Percentiles rank a stretch among this genome's conserved stretches.
Conservation (phyloP, 768 basidiomycete genomes). For the Boletales sp. region DNA sequence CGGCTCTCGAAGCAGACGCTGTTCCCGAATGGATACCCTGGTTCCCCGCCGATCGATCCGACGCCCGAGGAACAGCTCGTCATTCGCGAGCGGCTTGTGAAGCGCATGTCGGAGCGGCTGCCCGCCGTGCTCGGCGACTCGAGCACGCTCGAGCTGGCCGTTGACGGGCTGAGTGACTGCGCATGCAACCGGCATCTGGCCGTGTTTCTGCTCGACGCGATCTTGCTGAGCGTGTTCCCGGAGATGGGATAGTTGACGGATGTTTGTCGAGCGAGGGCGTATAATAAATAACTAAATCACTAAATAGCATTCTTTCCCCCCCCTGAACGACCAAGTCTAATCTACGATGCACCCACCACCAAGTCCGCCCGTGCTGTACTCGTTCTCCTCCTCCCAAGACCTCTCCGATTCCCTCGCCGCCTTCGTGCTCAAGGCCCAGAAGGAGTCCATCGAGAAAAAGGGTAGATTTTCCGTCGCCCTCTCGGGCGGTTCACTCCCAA, state of each 20-base stretch:
- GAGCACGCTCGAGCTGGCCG: conserved; percentile 45
- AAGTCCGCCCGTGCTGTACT: conserved; percentile 63
- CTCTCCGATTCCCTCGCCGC: conserved; percentile 68
- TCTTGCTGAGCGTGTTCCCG: conserved; percentile 73
- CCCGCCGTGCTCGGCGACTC: conserved; percentile 51
- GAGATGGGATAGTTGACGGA: conserved; percentile 46
- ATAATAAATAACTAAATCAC: background rate
- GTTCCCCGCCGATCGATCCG: conserved; percentile 67
- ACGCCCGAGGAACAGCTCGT: conserved; percentile 69
- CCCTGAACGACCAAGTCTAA: conserved; percentile 16
- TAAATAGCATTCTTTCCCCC: background rate
- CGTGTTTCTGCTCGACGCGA: conserved; percentile 67
- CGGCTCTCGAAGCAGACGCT: conserved; percentile 63
- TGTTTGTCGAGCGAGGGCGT: conserved; percentile 25
- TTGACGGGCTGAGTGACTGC: conserved; percentile 59
- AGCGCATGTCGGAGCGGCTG: conserved; percentile 37
- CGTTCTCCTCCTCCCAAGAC: conserved; percentile 54
- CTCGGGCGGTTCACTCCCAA: conserved; percentile 90
- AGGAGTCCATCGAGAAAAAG: conserved; percentile 83
- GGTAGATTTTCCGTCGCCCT: conserved; percentile 90
- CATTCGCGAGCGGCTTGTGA: conserved; percentile 43
- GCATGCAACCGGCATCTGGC: conserved; percentile 80
- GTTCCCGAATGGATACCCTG: conserved; percentile 90
- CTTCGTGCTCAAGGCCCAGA: conserved; percentile 86
- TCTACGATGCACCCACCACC: conserved; percentile 49